Conservation (phyloP, 495 filamentous ascomycete species). For the Penicillium lagena region DNA sequence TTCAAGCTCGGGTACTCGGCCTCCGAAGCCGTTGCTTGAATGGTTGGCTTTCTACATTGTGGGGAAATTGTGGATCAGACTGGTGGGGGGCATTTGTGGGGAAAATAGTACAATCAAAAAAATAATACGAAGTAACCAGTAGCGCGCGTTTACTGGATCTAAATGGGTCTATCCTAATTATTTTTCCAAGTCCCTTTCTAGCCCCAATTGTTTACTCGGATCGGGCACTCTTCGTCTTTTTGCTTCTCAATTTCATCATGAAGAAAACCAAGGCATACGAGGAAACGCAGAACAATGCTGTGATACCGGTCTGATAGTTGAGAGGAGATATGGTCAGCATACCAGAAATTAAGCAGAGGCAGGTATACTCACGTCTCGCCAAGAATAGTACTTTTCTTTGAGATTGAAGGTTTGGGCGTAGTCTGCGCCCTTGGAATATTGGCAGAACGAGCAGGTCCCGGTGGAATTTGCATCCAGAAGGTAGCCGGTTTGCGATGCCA, state of each 20-base stretch:
- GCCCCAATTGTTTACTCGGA: constrained; percentile 9
- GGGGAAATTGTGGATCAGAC: no score
- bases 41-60: no score
- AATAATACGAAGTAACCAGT: no score
- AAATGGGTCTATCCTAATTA: no score
- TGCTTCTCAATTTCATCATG: constrained; percentile 40
- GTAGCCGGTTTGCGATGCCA: constrained; percentile 46
- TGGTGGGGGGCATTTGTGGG: no score
- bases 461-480: constrained; percentile 49
- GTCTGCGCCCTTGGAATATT: constrained; percentile 32
- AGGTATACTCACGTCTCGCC: constrained; percentile 32
- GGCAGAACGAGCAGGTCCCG: constrained; percentile 56
- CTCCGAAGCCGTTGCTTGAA: no score
- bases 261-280: constrained; percentile 32
- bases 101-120: no score
- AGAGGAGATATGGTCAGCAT: no score
- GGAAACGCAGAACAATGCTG: constrained; percentile 34
- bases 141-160: no score
- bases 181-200: neutral
- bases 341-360: no score
- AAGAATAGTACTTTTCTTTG: constrained; percentile 32
- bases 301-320: constrained; percentile 27
- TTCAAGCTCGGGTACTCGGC: no score
- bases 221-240: constrained; percentile 35
- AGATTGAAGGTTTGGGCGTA: constrained; percentile 36